phyloP scores from a whole-genome alignment of 2,329 filamentous ascomycete genomes.

The Reticulascus tulasneorum region DNA sequence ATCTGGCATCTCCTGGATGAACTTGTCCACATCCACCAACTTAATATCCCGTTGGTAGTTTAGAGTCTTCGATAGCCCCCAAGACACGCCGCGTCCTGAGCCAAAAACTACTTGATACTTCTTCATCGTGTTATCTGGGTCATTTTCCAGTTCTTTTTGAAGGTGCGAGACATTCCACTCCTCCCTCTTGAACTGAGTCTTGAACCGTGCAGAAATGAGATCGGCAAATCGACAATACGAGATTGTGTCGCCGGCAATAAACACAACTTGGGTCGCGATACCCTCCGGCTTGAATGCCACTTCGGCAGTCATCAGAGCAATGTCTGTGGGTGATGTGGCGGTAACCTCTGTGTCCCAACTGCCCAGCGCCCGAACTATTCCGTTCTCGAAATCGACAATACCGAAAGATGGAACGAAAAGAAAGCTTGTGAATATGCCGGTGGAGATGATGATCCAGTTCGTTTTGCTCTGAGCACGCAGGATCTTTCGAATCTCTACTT shows the following conservation, averaged over 20 bases:
- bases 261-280: slow-evolving; percentile 43
- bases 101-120: slow-evolving; percentile 63
- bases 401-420: slow-evolving; percentile 62
- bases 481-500: slow-evolving; percentile 52
- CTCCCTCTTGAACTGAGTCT: slow-evolving; percentile 40
- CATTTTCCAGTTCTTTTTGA: slow-evolving; percentile 37
- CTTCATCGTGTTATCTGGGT: slow-evolving; percentile 44
- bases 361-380: slow-evolving; percentile 50
- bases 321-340: slow-evolving; percentile 59
- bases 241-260: slow-evolving; percentile 59
- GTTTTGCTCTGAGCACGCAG: slow-evolving; percentile 44
- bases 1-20: too few species aligned
- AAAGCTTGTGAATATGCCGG: slow-evolving; percentile 68
- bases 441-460: slow-evolving; percentile 63
- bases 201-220: slow-evolving; percentile 41
- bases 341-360: slow-evolving; percentile 60
- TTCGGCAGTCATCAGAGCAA: slow-evolving; percentile 57
- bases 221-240: slow-evolving; percentile 52
- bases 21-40: slow-evolving; percentile 38
- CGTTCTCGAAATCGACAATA: slow-evolving; percentile 46
- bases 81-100: slow-evolving; percentile 53
- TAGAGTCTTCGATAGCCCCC: slow-evolving; percentile 50
- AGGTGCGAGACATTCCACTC: slow-evolving; percentile 45
- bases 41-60: slow-evolving; percentile 46
- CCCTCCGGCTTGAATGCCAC: slow-evolving; percentile 41